Conservation (phyloP, 108 stramenopile genomes). For the Cyclotella baltica region DNA sequence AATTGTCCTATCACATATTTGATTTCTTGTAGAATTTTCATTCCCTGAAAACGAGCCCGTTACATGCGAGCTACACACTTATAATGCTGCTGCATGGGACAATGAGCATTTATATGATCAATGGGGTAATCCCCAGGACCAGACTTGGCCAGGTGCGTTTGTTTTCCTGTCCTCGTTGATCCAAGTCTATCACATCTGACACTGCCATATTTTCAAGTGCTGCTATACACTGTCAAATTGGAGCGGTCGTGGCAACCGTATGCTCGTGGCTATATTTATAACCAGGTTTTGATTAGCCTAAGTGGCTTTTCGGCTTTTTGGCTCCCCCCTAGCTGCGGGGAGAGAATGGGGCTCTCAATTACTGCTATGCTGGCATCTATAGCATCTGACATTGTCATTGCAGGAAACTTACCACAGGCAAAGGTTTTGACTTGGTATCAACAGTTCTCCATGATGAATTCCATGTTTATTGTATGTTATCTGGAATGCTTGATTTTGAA, state of each 20-base stretch:
- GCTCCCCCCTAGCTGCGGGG: constrained; percentile 51
- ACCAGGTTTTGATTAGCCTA: constrained; percentile 43
- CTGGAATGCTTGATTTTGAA: neutral
- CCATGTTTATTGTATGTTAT: neutral
- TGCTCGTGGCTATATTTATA: constrained; percentile 36
- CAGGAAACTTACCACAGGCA: constrained; percentile 38
- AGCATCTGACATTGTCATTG: constrained; percentile 51
- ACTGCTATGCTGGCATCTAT: constrained; percentile 55
- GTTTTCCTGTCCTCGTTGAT: constrained; percentile 29
- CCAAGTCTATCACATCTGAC: no score
- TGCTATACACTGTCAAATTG: constrained; percentile 44
- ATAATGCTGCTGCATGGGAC: neutral
- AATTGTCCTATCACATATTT: neutral
- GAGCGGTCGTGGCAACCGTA: constrained; percentile 53
- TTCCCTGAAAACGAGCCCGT: constrained; percentile 27
- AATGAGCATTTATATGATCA: neutral
- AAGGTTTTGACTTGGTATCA: constrained; percentile 23
- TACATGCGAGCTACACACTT: constrained; percentile 1
- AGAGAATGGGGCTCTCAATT: constrained; percentile 57
- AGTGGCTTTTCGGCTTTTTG: constrained; percentile 51
- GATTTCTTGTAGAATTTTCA: constrained; percentile 23
- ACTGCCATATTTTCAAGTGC: constrained; percentile 58
- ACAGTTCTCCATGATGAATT: neutral
- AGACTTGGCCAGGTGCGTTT: neutral
- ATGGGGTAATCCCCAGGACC: neutral